These are phyloP conservation scores for Elaeagnus macrophylla DNA, from an alignment of 306 rosid species.

Conservation along the genomic window DNA sequence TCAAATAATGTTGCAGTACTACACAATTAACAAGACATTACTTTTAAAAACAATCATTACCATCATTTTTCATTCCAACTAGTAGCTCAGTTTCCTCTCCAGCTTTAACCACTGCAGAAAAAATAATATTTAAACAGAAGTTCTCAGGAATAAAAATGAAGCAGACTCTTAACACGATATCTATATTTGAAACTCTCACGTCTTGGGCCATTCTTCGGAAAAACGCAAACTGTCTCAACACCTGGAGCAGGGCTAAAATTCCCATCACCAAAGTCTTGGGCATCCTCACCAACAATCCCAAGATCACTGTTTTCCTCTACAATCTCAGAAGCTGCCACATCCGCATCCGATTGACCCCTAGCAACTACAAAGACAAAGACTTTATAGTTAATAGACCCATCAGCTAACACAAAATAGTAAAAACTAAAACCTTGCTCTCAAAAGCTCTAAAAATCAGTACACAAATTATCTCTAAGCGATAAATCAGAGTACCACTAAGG, in stretches of 20 bases:
- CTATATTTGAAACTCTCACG: constrained; percentile 27
- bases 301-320: constrained; percentile 57
- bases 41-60: constrained; percentile 27
- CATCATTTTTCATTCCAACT: constrained; percentile 81
- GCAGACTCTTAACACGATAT: neutral
- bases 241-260: constrained; percentile 64
- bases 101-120: constrained; percentile 64
- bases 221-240: constrained; percentile 58
- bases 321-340: constrained; percentile 33
- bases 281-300: constrained; percentile 71
- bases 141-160: neutral
- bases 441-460: too few species aligned
- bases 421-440: too few species aligned
- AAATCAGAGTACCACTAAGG: too few species aligned
- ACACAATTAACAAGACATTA: neutral
- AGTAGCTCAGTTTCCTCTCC: constrained; percentile 81
- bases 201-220: constrained; percentile 65
- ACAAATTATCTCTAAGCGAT: too few species aligned
- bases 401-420: too few species aligned
- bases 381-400: too few species aligned
- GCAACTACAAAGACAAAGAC: constrained; percentile 34
- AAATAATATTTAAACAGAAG: constrained; percentile 14
- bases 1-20: too few species aligned
- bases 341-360: constrained; percentile 55
- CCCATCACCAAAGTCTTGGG: constrained; percentile 56